A percentile compares a stretch with the other conserved stretches of the same genome.
phyloP scores from a whole-genome alignment of 208 protist genomes.

The Crithidia brevicula region DNA sequence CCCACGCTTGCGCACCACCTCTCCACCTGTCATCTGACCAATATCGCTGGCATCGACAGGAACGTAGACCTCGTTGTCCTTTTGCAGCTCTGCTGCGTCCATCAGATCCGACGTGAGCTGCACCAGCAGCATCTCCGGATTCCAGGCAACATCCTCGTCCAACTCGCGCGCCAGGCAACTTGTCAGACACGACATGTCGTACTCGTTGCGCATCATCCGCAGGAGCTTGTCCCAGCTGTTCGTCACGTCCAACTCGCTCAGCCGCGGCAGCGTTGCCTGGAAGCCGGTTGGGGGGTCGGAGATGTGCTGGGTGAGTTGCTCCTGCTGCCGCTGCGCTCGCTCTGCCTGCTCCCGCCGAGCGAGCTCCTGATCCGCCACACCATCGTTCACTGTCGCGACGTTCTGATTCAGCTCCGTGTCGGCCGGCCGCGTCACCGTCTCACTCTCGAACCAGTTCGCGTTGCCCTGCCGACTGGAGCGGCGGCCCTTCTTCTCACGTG shows the following conservation, averaged over 20 bases:
- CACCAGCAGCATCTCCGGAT: constrained; percentile 89
- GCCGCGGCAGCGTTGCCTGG: constrained; percentile 70
- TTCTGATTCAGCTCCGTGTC: constrained; percentile 46
- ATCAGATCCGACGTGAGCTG: constrained; percentile 89
- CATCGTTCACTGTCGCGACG: constrained; percentile 54
- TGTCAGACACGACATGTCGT: constrained; percentile 85
- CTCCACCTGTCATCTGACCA: constrained; percentile 55
- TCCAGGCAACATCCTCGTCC: constrained; percentile 88
- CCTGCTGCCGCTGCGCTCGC: constrained; percentile 42
- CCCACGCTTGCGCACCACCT: constrained; percentile 47
- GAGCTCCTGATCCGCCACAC: constrained; percentile 41
- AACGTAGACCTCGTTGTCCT: constrained; percentile 33
- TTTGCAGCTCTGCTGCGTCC: constrained; percentile 63
- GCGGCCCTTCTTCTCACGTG: constrained; percentile 1
- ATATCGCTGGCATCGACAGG: constrained; percentile 44
- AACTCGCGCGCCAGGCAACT: constrained; percentile 75
- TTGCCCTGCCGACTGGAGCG: constrained; percentile 9
- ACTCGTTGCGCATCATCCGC: constrained; percentile 67
- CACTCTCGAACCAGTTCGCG: constrained; percentile 21
- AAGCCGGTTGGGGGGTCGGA: constrained; percentile 76
- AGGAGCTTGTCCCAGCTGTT: constrained; percentile 76
- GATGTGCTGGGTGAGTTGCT: constrained; percentile 57
- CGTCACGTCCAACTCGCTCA: constrained; percentile 72
- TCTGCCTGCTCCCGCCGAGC: constrained; percentile 32
- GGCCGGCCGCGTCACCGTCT: constrained; percentile 25